Evolutionary conservation across 257 asterid species (phyloP).

Genomic region (Solanum sparsipilum): DNA sequence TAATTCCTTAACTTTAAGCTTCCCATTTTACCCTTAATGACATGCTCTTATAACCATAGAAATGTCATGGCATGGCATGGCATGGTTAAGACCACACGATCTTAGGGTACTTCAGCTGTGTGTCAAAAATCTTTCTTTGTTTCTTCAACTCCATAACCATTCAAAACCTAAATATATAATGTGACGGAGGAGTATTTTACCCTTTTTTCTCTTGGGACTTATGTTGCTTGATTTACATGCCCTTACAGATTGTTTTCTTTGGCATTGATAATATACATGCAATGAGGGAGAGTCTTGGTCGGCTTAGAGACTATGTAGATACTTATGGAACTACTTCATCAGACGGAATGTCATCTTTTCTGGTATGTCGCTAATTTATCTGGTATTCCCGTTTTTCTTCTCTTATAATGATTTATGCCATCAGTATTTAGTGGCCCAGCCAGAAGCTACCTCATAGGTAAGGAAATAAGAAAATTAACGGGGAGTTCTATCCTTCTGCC

Average conservation of each 20-base stretch:
- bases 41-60: background rate
- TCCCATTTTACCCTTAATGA: background rate
- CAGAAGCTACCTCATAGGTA: background rate
- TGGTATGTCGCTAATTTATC: conserved; percentile 41
- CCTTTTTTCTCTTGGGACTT: background rate
- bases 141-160: background rate
- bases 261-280: conserved; percentile 98
- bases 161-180: background rate
- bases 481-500: background rate
- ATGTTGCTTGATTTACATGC: conserved; percentile 4
- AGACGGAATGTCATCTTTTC: conserved; percentile 89
- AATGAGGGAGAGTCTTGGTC: conserved; percentile 86
- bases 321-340: conserved; percentile 91
- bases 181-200: background rate
- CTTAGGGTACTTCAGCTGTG: background rate
- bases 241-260: conserved; percentile 77
- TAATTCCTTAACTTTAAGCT: background rate
- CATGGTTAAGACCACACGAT: background rate
- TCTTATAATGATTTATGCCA: background rate
- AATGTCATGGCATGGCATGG: background rate
- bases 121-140: background rate
- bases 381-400: background rate
- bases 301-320: conserved; percentile 91
- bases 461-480: background rate
- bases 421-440: background rate